A percentile compares a stretch with the other conserved stretches of the same genome.
phyloP scores from a whole-genome alignment of 352 stramenopile genomes.

The Globisporangium ultimum region DNA sequence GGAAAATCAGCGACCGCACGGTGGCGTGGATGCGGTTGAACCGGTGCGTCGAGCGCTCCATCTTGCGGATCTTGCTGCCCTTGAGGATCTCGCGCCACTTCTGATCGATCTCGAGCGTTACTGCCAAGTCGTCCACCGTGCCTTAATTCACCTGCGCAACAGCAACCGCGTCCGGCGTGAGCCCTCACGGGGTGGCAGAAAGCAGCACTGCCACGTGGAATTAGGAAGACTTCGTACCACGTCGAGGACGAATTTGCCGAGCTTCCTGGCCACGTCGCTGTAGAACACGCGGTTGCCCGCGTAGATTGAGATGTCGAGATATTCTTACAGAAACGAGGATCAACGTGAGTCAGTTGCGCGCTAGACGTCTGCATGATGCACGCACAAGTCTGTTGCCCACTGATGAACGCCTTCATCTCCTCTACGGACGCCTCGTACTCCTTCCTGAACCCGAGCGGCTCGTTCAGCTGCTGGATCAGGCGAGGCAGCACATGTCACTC shows the following conservation, averaged over 20 bases:
- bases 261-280: constrained; percentile 43
- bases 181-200: no score
- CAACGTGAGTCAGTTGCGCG: constrained; percentile 7
- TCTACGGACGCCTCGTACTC: constrained; percentile 38
- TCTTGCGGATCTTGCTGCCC: constrained; percentile 48
- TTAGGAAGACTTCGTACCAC: constrained; percentile 18
- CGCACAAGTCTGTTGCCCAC: no score
- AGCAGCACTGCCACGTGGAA: no score
- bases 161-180: no score
- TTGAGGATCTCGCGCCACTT: constrained; percentile 49
- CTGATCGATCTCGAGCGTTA: constrained; percentile 45
- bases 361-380: no score
- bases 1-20: constrained; percentile 53
- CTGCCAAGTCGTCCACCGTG: constrained; percentile 35
- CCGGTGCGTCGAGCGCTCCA: constrained; percentile 39
- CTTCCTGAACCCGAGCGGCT: constrained; percentile 60
- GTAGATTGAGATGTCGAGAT: constrained; percentile 49
- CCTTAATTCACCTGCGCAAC: constrained; percentile 35
- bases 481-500: constrained; percentile 54
- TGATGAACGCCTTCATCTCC: constrained; percentile 52
- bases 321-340: constrained; percentile 18
- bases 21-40: constrained; percentile 52
- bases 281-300: constrained; percentile 57
- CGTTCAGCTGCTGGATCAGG: constrained; percentile 61
- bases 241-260: constrained; percentile 63